These are phyloP conservation scores for Trichoderma erinaceum DNA, from an alignment of 495 filamentous ascomycete species.

Conservation along the genomic window DNA sequence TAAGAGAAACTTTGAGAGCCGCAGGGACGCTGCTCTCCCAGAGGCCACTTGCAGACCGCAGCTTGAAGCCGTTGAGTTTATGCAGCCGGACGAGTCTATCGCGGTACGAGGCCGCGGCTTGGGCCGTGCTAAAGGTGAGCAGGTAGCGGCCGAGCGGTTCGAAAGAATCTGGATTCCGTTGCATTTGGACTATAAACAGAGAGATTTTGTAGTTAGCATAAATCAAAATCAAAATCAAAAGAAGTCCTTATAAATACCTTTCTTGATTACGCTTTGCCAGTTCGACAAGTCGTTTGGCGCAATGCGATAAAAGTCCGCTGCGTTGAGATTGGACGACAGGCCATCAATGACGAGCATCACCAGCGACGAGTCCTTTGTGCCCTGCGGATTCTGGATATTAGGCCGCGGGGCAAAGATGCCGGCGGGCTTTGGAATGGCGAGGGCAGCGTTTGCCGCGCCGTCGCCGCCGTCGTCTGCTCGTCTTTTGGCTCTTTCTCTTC, in stretches of 20 bases:
- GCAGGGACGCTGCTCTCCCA: conserved; percentile 2
- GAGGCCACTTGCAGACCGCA: not conserved
- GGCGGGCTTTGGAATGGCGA: not conserved
- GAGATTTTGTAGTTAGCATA: not conserved
- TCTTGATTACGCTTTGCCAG: conserved; percentile 52
- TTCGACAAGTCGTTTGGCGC: conserved; percentile 52
- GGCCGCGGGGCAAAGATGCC: not conserved
- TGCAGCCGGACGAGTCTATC: conserved; percentile 42
- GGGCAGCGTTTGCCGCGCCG: not conserved
- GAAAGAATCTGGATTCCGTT: conserved; percentile 47
- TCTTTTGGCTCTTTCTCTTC: not conserved
- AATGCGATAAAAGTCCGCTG: conserved; percentile 56
- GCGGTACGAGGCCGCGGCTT: conserved; percentile 51
- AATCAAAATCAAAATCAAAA: too few relatives aligned
- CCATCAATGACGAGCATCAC: conserved; percentile 9
- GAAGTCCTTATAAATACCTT: conserved; percentile 20
- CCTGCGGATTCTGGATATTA: not conserved
- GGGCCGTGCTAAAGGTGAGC: conserved; percentile 52
- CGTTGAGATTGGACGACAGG: conserved; percentile 3
- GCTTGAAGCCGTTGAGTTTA: conserved; percentile 27
- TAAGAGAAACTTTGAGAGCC: not conserved
- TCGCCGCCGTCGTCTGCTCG: not conserved
- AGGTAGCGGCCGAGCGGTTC: conserved; percentile 51
- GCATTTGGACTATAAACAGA: conserved; percentile 40
- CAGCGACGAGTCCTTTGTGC: not conserved